These are phyloP conservation scores for Lepiota venenata DNA, from an alignment of 768 basidiomycete species.

Conservation along the genomic window DNA sequence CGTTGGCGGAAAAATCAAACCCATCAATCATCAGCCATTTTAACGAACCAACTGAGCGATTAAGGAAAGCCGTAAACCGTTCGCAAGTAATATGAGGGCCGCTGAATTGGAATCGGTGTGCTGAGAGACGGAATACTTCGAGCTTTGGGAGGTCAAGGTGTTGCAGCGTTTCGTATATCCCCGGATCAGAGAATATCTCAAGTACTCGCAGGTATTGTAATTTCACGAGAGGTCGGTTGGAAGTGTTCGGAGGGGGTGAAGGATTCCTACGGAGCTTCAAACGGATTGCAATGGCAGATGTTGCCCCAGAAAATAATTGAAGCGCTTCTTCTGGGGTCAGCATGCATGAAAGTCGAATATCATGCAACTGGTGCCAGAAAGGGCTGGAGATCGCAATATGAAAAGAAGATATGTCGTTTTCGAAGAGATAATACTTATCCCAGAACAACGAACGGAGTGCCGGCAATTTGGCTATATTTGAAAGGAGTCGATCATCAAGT, in stretches of 20 bases:
- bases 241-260: not conserved
- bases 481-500: not conserved
- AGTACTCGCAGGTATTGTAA: not conserved
- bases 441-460: not conserved
- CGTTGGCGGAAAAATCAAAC: not conserved
- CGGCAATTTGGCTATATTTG: not conserved
- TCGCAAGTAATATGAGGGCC: not conserved
- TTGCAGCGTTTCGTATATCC: not conserved
- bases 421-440: not conserved
- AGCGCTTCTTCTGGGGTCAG: not conserved
- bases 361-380: not conserved
- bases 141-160: not conserved
- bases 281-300: not conserved
- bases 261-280: not conserved
- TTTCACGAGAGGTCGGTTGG: not conserved
- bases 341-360: not conserved
- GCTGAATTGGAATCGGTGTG: not conserved
- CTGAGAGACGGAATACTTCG: not conserved
- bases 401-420: not conserved
- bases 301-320: not conserved
- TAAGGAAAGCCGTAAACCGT: not conserved
- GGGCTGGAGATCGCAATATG: not conserved
- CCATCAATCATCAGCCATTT: not conserved
- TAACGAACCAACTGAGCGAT: not conserved
- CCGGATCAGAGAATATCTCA: not conserved